phyloP scores from a whole-genome alignment of 352 stramenopile genomes.

The Blastocystis sp. region DNA sequence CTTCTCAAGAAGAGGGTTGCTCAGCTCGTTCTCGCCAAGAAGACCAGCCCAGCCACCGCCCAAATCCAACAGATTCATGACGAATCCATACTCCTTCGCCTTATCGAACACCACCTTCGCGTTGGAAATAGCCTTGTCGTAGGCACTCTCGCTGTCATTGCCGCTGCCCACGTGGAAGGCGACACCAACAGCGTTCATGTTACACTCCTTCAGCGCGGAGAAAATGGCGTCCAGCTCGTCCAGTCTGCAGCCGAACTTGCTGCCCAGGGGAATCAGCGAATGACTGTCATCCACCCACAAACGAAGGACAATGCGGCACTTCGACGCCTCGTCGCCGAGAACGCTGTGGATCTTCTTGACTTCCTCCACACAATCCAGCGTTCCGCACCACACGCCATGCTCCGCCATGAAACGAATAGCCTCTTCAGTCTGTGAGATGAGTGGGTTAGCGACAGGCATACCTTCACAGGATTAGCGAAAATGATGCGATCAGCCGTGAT shows the following conservation, averaged over 20 bases:
- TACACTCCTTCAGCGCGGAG: conserved; percentile 2
- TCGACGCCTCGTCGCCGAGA: conserved; percentile 27
- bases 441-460: not conserved
- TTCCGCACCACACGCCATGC: conserved; percentile 42
- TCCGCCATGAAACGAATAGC: conserved; percentile 56
- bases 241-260: conserved; percentile 66
- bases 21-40: conserved; percentile 3
- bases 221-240: conserved; percentile 54
- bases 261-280: conserved; percentile 47
- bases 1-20: not conserved
- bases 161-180: conserved; percentile 66
- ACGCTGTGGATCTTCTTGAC: conserved; percentile 62
- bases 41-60: conserved; percentile 58
- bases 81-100: conserved; percentile 40
- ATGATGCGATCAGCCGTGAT: conserved; percentile 51
- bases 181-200: conserved; percentile 57
- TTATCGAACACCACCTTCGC: conserved; percentile 39
- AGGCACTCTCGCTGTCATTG: conserved; percentile 15
- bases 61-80: conserved; percentile 63
- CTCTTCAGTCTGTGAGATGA: conserved; percentile 9
- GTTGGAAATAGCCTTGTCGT: conserved; percentile 57
- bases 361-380: conserved; percentile 57
- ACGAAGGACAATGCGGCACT: conserved; percentile 65
- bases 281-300: conserved; percentile 66
- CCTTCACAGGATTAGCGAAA: conserved; percentile 70